A percentile compares a stretch with the other conserved stretches of the same genome.
Conservation (phyloP, 2,329 filamentous ascomycete species). For the Zymoseptoria crescenta region DNA sequence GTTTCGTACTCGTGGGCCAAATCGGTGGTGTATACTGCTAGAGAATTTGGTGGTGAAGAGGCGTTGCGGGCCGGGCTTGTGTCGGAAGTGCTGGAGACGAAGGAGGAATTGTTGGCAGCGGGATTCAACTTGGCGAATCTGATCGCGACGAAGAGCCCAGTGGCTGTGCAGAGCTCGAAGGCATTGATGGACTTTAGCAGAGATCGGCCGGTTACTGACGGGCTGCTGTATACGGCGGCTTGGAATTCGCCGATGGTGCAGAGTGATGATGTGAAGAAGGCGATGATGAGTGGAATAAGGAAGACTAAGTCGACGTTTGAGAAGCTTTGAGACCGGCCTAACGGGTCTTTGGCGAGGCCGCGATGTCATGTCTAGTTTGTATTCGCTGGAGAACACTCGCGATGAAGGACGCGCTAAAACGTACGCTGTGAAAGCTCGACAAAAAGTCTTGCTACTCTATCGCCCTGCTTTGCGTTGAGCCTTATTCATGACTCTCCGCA, state of each 20-base stretch:
- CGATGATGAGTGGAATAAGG: constrained; percentile 17
- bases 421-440: not conserved
- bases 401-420: not conserved
- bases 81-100: constrained; percentile 52
- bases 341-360: not conserved
- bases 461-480: not conserved
- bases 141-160: constrained; percentile 74
- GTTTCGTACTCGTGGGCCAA: constrained; percentile 67
- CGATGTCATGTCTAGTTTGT: not conserved
- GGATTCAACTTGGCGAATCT: constrained; percentile 56
- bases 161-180: constrained; percentile 82
- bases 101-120: constrained; percentile 54
- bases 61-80: constrained; percentile 63
- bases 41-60: constrained; percentile 60
- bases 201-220: constrained; percentile 65
- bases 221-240: constrained; percentile 15
- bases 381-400: not conserved
- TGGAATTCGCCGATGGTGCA: constrained; percentile 21
- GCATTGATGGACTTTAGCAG: constrained; percentile 74
- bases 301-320: constrained; percentile 19
- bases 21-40: constrained; percentile 61
- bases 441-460: not conserved
- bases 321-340: constrained; percentile 9
- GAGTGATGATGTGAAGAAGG: constrained; percentile 16
- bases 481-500: not conserved